Evolutionary conservation across 495 filamentous ascomycete species (phyloP).

Genomic region (Xylaria curta): DNA sequence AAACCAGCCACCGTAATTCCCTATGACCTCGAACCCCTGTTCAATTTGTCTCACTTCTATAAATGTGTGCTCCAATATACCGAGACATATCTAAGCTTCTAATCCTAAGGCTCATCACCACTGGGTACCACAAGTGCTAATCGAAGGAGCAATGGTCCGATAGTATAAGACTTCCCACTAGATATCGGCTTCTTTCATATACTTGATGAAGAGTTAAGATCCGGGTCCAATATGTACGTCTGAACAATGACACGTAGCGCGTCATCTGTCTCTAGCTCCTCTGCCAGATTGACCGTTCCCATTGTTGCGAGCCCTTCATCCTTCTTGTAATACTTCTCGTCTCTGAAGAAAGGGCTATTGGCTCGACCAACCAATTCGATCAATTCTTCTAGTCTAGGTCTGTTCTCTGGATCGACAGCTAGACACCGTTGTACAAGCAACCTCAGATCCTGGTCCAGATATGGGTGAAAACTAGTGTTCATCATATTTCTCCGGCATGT

Average conservation of each 20-base stretch:
- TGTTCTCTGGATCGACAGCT: conserved; percentile 10
- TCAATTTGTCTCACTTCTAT: no score
- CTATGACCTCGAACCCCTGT: no score
- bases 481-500: conserved; percentile 6
- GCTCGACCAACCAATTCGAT: background rate
- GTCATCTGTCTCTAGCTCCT: conserved; percentile 10
- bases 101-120: no score
- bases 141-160: no score
- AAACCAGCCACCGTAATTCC: no score
- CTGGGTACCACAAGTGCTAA: no score
- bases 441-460: background rate
- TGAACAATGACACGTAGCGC: background rate
- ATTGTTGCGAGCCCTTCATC: background rate
- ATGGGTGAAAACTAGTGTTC: conserved; percentile 9
- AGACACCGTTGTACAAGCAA: conserved; percentile 12
- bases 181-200: background rate
- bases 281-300: background rate
- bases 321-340: conserved; percentile 5
- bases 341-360: conserved; percentile 14
- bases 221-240: conserved; percentile 1
- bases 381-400: conserved; percentile 12
- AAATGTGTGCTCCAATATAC: no score
- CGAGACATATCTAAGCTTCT: no score
- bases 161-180: no score
- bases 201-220: background rate